A percentile compares a stretch with the other conserved stretches of the same genome.
phyloP scores from a whole-genome alignment of 108 stramenopile species.

The Cyclotella distinguenda region DNA sequence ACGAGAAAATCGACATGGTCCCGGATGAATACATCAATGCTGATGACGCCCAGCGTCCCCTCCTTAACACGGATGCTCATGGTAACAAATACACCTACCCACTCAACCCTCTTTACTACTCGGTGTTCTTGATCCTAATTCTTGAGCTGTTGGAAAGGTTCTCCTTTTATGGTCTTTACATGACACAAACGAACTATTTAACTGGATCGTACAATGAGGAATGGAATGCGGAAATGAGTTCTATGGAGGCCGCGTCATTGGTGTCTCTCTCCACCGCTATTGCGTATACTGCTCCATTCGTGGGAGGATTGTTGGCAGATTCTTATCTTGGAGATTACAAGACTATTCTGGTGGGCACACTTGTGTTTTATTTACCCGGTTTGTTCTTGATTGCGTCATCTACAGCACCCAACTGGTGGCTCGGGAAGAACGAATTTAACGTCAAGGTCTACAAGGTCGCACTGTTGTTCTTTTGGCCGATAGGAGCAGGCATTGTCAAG shows the following conservation, averaged over 20 bases:
- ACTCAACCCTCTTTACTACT: conserved; percentile 39
- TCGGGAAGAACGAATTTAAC: conserved; percentile 35
- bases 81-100: conserved; percentile 39
- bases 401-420: conserved; percentile 33
- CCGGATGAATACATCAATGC: conserved; percentile 26
- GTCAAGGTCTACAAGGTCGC: conserved; percentile 33
- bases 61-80: conserved; percentile 22
- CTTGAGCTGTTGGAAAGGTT: conserved; percentile 49
- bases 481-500: conserved; percentile 52
- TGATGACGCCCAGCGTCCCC: conserved; percentile 16
- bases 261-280: conserved; percentile 42
- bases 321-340: conserved; percentile 47
- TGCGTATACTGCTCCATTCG: conserved; percentile 52
- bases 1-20: conserved; percentile 9
- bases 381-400: conserved; percentile 47
- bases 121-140: conserved; percentile 46
- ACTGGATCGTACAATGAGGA: conserved; percentile 35
- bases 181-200: conserved; percentile 46
- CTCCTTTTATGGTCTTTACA: conserved; percentile 48
- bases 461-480: conserved; percentile 44
- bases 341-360: conserved; percentile 36
- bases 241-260: conserved; percentile 35
- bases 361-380: conserved; percentile 44
- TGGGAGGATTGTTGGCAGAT: conserved; percentile 48
- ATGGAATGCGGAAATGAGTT: conserved; percentile 41